Conservation (phyloP, 345 rosid genomes). For the Boechera stricta region DNA sequence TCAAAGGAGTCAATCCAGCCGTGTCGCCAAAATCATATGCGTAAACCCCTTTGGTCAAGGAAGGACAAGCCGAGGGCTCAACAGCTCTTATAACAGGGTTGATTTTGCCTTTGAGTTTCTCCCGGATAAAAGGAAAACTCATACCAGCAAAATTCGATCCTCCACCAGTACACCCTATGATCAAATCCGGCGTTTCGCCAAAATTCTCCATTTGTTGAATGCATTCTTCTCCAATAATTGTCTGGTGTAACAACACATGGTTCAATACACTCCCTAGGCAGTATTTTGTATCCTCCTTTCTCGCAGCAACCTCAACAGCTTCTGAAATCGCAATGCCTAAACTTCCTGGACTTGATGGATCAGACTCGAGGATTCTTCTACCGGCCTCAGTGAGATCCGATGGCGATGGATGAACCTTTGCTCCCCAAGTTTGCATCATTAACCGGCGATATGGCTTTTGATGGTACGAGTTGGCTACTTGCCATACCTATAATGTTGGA, state of each 20-base stretch:
- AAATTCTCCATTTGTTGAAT: conserved; percentile 78
- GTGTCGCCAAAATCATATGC: conserved; percentile 93
- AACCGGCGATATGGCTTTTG: conserved; percentile 90
- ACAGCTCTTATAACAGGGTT: conserved; percentile 82
- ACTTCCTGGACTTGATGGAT: conserved; percentile 85
- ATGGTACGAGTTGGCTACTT: conserved; percentile 91
- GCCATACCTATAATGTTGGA: conserved; percentile 72
- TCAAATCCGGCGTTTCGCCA: conserved; percentile 85
- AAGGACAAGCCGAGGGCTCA: conserved; percentile 94
- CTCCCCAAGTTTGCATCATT: conserved; percentile 99
- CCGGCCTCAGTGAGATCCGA: conserved; percentile 73
- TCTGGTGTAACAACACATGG: conserved; percentile 94
- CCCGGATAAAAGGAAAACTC: conserved; percentile 87
- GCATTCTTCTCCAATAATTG: conserved; percentile 93
- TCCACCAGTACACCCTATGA: conserved; percentile 95
- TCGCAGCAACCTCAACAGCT: conserved; percentile 90
- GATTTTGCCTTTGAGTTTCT: conserved; percentile 83
- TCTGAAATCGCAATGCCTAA: conserved; percentile 97
- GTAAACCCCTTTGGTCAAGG: conserved; percentile 80
- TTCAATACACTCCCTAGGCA: conserved; percentile 91
- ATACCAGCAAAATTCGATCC: conserved; percentile 96
- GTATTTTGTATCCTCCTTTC: conserved; percentile 75
- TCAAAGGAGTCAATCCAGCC: conserved; percentile 90
- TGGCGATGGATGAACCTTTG: conserved; percentile 93
- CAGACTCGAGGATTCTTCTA: conserved; percentile 63